phyloP scores from a whole-genome alignment of 805 yeast genomes.

The Metschnikowia kunwiensis region DNA sequence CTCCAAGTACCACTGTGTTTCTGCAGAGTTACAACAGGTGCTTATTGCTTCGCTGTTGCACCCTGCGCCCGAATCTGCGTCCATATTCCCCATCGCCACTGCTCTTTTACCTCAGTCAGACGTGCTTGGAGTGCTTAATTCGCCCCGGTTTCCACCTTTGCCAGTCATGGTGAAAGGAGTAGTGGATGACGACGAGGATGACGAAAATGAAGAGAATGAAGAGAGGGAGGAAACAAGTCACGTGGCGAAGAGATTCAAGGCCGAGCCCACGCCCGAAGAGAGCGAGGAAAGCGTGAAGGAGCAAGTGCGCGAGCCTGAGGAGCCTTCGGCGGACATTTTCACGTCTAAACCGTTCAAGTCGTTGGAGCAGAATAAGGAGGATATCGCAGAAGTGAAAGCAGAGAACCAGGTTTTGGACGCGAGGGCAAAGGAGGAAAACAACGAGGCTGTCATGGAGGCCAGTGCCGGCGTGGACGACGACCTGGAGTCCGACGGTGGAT shows the following conservation, averaged over 20 bases:
- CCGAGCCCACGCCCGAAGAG: neutral
- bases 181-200: slow-evolving; percentile 3
- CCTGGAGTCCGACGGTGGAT: slow-evolving; percentile 24
- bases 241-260: slow-evolving; percentile 3
- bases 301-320: neutral
- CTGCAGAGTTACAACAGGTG: slow-evolving; percentile 32
- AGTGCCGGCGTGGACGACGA: slow-evolving; percentile 4
- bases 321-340: slow-evolving; percentile 4
- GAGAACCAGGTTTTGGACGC: slow-evolving; percentile 8
- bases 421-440: slow-evolving; percentile 1
- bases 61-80: slow-evolving; percentile 64
- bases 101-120: slow-evolving; percentile 49
- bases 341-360: slow-evolving; percentile 5
- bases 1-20: slow-evolving; percentile 23
- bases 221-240: neutral
- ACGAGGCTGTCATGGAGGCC: neutral
- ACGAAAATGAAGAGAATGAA: slow-evolving; percentile 10
- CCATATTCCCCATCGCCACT: slow-evolving; percentile 69
- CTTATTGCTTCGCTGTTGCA: slow-evolving; percentile 58
- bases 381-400: slow-evolving; percentile 5
- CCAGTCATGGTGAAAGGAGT: slow-evolving; percentile 7
- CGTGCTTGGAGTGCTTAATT: slow-evolving; percentile 56
- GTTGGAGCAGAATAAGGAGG: slow-evolving; percentile 3
- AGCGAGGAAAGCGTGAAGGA: neutral
- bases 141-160: slow-evolving; percentile 71